Evolutionary conservation across 805 yeast genomes (phyloP), one percentile per base, ranked within the genome.

Genomic region (Candida sonorensis): DNA sequence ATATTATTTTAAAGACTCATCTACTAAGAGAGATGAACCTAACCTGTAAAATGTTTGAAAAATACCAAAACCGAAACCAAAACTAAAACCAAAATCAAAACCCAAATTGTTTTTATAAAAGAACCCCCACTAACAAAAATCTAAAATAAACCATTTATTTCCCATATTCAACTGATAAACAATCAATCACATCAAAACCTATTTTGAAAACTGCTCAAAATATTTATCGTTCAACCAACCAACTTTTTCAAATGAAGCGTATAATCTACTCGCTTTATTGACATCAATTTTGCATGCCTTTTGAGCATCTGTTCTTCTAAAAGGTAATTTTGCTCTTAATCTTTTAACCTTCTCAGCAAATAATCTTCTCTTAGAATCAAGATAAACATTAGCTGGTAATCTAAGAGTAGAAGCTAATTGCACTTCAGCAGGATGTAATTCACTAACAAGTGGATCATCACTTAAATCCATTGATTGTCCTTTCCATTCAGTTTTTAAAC

Each of bases 231-330:
- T 71, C 43, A 90, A 75, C 90, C 97, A 85, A 26, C 97, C 97
- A 28, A 83, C 90, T 55, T 75, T 76, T 56, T 90, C 95, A 53
- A 76, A 92, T 15, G 96, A 86, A 17, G 90, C 94, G 62, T 75
- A 90, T 34, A 90, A 65, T 44, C 96, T 72, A 30, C 94, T 81
- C 2, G 97, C 97, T 59, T 92, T 92, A 59, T 92, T 92, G 27
- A 90, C 97, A 58, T 92, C 97, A 44, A 92, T 88, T 42, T 94
- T 75, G 57, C 97, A 90, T 5, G 97, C 96, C 65, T 92, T 92
- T 61, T 90, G 97, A 7, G 97, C 95, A 59, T 90, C 98, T 0
- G 97, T 92, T 61, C 97, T 79, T 61, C 96, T 78, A 62, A 90
- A 90, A 17, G 92, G 90, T 51, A 77, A 65, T 18, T 79, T 80